A percentile compares a stretch with the other conserved stretches of the same genome.
phyloP scores from a whole-genome alignment of 2,329 filamentous ascomycete species.

The Pestalotiopsis sp. region DNA sequence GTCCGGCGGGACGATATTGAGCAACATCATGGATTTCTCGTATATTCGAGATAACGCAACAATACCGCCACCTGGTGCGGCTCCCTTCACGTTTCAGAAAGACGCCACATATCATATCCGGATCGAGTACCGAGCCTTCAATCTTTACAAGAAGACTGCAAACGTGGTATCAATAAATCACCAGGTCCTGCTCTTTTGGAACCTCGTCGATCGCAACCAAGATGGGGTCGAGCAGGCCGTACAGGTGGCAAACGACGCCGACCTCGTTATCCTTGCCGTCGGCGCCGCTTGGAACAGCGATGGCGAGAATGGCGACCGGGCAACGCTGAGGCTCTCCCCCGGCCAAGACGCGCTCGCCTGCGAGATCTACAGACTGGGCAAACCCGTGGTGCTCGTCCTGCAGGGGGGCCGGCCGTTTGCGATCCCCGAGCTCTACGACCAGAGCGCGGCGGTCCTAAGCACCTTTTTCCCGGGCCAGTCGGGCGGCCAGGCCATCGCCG shows the following conservation, averaged over 20 bases:
- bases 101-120: constrained; percentile 34
- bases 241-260: constrained; percentile 32
- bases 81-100: constrained; percentile 37
- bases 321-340: constrained; percentile 34
- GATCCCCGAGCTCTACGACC: constrained; percentile 39
- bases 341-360: constrained; percentile 37
- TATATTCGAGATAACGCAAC: constrained; percentile 37
- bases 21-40: constrained; percentile 39
- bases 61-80: constrained; percentile 34
- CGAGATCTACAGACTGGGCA: constrained; percentile 36
- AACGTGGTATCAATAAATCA: constrained; percentile 41
- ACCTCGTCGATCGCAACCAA: constrained; percentile 37
- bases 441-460: constrained; percentile 38
- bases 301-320: constrained; percentile 41
- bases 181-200: constrained; percentile 44
- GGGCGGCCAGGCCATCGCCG: constrained; percentile 35
- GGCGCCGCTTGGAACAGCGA: constrained; percentile 46
- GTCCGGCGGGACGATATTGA: constrained; percentile 32
- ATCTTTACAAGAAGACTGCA: constrained; percentile 37
- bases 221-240: constrained; percentile 33
- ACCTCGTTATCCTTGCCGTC: constrained; percentile 38
- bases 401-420: constrained; percentile 42
- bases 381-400: constrained; percentile 41
- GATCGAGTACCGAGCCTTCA: constrained; percentile 43
- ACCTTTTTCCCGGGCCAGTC: constrained; percentile 36